Evolutionary conservation across 129 eudicot species (phyloP), one percentile per base, ranked within the genome.

Genomic region (Flaveria linearis): DNA sequence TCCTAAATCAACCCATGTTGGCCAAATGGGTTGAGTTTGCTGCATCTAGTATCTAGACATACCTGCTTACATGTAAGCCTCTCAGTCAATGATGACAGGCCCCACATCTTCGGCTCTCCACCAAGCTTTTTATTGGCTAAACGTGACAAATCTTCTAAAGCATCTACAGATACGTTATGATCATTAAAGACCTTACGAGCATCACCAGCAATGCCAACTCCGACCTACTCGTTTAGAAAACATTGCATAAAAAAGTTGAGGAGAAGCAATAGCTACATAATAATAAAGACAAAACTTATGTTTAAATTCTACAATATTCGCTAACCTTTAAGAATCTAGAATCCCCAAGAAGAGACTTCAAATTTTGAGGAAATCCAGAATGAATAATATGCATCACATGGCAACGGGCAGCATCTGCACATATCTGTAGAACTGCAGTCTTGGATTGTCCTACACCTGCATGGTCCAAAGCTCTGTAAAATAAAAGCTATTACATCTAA

Each of bases 381-480:
- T 92, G 96, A 68, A 81, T 41, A 72, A 92, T 80, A 83, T 92
- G 98, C 90, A 92, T 82, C 17, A 92, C 96, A 78, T 87, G 79
- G 65, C 96, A 92, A 80, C 73, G 49, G 51, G 63, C 82, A 57
- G 71, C 75, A 52, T 85, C 92, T 22, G 86, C 94, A 82, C 98
- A 92, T 79, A 92, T 81, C 68, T 92, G 98, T 87, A 92, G 75
- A 73, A 92, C 94, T 50, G 98, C 96, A 30, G 88, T 90, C 85
- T 88, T 92, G 47, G 90, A 85, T 68, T 85, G 92, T 18, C 73
- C 75, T 52, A 80, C 87, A 64, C 94, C 98, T 92, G 90, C 84
- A 65, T 18, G 69, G 78, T 82, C 69, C 71, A 78, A 42, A 51
- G 62, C 45, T 69, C 47, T 17, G 69, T 71, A 63, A 61, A 26